Evolutionary conservation across 305 asterid species (phyloP).

Genomic region (Fraxinus baroniana): DNA sequence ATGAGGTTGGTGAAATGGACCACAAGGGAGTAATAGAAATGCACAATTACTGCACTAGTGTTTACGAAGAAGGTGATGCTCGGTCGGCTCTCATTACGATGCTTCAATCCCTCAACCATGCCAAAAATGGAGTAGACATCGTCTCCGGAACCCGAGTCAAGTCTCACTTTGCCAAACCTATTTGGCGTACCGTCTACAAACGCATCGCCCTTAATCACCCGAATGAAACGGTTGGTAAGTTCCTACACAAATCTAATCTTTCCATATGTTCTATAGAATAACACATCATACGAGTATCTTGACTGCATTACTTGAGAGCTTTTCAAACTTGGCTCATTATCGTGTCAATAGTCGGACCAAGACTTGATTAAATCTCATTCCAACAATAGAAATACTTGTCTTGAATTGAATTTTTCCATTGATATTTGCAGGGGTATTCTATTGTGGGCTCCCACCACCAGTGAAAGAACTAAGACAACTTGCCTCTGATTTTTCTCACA

Average conservation of each 20-base stretch:
- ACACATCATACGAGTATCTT: background rate
- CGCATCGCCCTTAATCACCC: conserved; percentile 77
- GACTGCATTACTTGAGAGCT: background rate
- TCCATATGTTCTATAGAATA: too few species aligned
- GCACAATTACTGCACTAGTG: conserved; percentile 88
- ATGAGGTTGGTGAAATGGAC: conserved; percentile 73
- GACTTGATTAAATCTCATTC: background rate
- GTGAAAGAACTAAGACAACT: conserved; percentile 69
- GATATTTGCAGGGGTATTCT: conserved; percentile 65
- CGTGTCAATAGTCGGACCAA: background rate
- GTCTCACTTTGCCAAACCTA: conserved; percentile 87
- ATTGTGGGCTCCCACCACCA: conserved; percentile 82
- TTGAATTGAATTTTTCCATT: background rate
- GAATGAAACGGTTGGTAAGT: conserved; percentile 60
- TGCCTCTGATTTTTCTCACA: conserved; percentile 79
- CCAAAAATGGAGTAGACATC: conserved; percentile 74
- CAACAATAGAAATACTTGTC: background rate
- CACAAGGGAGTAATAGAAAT: conserved; percentile 68
- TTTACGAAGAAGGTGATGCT: conserved; percentile 85
- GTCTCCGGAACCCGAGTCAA: conserved; percentile 80
- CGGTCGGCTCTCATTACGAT: conserved; percentile 78
- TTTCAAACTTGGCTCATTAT: background rate
- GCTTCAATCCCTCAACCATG: conserved; percentile 78
- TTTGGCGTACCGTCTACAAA: conserved; percentile 79
- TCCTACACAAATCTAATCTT: background rate